A percentile compares a stretch with the other conserved stretches of the same genome.
Conservation (phyloP, 2,329 filamentous ascomycete genomes). For the Penicillium rolfsii region DNA sequence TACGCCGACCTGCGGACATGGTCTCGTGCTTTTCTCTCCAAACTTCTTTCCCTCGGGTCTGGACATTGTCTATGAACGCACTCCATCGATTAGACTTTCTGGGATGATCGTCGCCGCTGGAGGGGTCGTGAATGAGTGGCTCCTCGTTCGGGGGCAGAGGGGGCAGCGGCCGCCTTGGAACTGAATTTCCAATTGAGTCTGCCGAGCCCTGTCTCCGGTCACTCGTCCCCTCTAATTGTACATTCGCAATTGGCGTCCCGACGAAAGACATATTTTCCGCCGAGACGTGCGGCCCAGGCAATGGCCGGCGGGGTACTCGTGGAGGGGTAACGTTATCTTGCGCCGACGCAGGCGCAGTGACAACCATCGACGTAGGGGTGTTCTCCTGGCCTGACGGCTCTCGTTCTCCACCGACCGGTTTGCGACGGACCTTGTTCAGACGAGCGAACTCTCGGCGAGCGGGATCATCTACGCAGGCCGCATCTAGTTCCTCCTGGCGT, state of each 20-base stretch:
- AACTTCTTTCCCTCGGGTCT: conserved; percentile 23
- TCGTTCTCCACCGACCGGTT: conserved; percentile 37
- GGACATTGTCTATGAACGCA: conserved; percentile 32
- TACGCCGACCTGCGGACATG: conserved; percentile 32
- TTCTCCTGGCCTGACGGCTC: conserved; percentile 6
- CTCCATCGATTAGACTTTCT: conserved; percentile 37
- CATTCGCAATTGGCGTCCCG: conserved; percentile 22
- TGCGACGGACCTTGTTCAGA: conserved; percentile 45
- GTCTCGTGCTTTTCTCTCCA: conserved; percentile 33
- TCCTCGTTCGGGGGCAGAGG: conserved; percentile 33
- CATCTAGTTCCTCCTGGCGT: conserved; percentile 31
- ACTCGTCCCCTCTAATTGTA: conserved; percentile 6
- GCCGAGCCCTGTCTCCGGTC: background rate
- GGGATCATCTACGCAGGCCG: conserved; percentile 27
- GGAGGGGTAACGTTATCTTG: conserved; percentile 23
- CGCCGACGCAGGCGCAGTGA: background rate
- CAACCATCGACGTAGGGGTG: background rate
- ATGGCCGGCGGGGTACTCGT: conserved; percentile 27
- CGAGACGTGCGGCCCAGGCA: conserved; percentile 23
- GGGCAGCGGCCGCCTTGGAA: conserved; percentile 34
- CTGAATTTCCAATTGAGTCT: conserved; percentile 10
- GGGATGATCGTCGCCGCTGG: conserved; percentile 13
- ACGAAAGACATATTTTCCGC: conserved; percentile 29
- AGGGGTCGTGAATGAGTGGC: conserved; percentile 11
- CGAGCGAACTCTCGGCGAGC: conserved; percentile 34